phyloP scores from a whole-genome alignment of 2,329 filamentous ascomycete species.

The Alternaria dauci region DNA sequence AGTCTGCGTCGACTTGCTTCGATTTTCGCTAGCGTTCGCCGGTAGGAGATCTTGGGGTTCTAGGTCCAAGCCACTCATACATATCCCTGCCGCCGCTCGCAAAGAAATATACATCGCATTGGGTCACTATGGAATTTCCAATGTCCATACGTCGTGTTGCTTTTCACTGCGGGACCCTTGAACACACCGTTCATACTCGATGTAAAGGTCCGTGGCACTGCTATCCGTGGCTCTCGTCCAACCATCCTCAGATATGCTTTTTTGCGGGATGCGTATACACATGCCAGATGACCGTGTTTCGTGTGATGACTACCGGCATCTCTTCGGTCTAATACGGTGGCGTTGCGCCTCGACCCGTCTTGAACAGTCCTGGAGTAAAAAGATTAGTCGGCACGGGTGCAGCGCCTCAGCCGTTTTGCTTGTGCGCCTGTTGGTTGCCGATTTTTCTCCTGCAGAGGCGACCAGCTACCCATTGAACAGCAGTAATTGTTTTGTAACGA shows the following conservation, averaged over 20 bases:
- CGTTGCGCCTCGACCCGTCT: constrained; percentile 1
- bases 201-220: background rate
- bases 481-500: constrained; percentile 1
- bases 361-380: background rate
- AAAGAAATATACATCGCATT: background rate
- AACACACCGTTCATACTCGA: constrained; percentile 8
- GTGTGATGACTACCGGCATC: constrained; percentile 3
- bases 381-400: constrained; percentile 3
- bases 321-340: background rate
- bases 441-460: background rate
- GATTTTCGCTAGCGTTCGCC: background rate
- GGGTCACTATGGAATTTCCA: background rate
- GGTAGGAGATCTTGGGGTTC: background rate
- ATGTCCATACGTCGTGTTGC: background rate
- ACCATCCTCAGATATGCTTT: background rate
- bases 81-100: background rate
- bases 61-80: constrained; percentile 1
- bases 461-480: background rate
- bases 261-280: background rate
- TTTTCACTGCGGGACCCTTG: constrained; percentile 1
- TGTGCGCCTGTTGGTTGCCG: constrained; percentile 1
- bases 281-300: constrained; percentile 8
- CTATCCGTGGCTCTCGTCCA: constrained; percentile 4
- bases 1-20: background rate
- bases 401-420: constrained; percentile 5